These are phyloP conservation scores for Calonectria honghensis DNA, from an alignment of 2,329 filamentous ascomycete species.

Conservation along the genomic window DNA sequence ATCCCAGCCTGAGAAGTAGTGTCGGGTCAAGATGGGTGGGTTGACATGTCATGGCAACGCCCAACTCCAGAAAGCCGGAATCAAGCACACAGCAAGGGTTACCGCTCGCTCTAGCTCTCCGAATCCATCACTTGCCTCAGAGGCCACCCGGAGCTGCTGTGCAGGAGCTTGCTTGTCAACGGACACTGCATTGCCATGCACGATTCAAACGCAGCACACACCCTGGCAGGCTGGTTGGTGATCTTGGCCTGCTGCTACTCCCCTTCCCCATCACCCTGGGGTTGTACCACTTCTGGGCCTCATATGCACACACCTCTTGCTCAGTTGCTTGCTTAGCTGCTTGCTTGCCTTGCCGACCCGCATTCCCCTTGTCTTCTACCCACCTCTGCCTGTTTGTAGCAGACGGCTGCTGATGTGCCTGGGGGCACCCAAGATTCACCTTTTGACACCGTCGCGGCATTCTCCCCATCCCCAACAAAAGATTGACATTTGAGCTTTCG, in stretches of 20 bases:
- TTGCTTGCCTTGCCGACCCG: slow-evolving; percentile 28
- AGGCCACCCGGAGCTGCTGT: slow-evolving; percentile 41
- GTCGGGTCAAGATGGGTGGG: slow-evolving; percentile 1
- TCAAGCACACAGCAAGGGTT: slow-evolving; percentile 42
- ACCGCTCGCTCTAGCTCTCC: slow-evolving; percentile 16
- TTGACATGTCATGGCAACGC: slow-evolving; percentile 39
- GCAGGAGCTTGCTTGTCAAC: slow-evolving; percentile 40
- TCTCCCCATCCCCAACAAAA: slow-evolving; percentile 39
- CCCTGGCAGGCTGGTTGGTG: slow-evolving; percentile 8
- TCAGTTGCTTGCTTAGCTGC: slow-evolving; percentile 42
- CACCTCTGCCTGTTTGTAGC: slow-evolving; percentile 34
- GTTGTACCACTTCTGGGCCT: slow-evolving; percentile 44
- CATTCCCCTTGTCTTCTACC: slow-evolving; percentile 35
- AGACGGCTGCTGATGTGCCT: slow-evolving; percentile 16
- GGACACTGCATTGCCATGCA: slow-evolving; percentile 12
- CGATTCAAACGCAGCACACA: slow-evolving; percentile 21
- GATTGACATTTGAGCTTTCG: slow-evolving; percentile 61
- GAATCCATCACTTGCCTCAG: slow-evolving; percentile 19
- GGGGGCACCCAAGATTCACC: background rate
- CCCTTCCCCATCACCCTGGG: slow-evolving; percentile 40
- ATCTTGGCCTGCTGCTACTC: slow-evolving; percentile 3
- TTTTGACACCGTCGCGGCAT: slow-evolving; percentile 9
- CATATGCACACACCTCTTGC: slow-evolving; percentile 40
- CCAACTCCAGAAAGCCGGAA: slow-evolving; percentile 46
- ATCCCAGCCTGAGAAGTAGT: background rate